Evolutionary conservation across 2,329 filamentous ascomycete species (phyloP).

Genomic region (Ophiostoma quercus): DNA sequence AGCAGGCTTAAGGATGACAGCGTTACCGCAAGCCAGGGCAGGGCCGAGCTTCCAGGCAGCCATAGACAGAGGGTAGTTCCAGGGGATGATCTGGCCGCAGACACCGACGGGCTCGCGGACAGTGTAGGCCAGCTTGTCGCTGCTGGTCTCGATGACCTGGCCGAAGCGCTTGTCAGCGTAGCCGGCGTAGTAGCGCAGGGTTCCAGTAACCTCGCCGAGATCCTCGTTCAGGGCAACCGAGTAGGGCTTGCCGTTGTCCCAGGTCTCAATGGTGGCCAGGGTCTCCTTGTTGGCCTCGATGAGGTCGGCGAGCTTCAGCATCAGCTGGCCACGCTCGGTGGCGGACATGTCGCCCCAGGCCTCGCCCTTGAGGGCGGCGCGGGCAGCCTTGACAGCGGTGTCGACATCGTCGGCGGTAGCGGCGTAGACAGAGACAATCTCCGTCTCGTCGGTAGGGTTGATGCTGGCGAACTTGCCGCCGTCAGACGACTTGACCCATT

Average conservation of each 20-base stretch:
- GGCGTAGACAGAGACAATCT: conserved; percentile 24
- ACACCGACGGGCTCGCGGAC: conserved; percentile 66
- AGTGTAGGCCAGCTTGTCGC: conserved; percentile 63
- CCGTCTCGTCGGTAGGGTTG: conserved; percentile 50
- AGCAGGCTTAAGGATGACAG: conserved; percentile 57
- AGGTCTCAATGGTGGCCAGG: conserved; percentile 57
- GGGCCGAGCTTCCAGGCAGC: conserved; percentile 69
- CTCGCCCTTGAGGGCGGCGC: conserved; percentile 21
- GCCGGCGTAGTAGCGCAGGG: conserved; percentile 67
- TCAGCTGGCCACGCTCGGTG: conserved; percentile 36
- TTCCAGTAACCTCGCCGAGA: conserved; percentile 29
- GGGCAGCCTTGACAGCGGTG: conserved; percentile 26
- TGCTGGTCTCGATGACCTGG: conserved; percentile 58
- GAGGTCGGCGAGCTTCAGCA: conserved; percentile 43
- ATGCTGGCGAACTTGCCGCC: conserved; percentile 61
- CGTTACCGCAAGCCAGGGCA: conserved; percentile 56
- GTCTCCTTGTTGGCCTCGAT: conserved; percentile 36
- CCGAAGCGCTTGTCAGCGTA: conserved; percentile 68
- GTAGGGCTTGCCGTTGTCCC: conserved; percentile 72
- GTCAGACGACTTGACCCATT: conserved; percentile 64
- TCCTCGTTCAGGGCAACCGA: conserved; percentile 22
- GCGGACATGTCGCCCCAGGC: conserved; percentile 25
- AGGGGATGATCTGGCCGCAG: conserved; percentile 64
- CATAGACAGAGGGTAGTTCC: conserved; percentile 69
- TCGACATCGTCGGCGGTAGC: conserved; percentile 24